These are phyloP conservation scores for Fusarium sp. DNA, from an alignment of 2,329 filamentous ascomycete species.

Conservation along the genomic window DNA sequence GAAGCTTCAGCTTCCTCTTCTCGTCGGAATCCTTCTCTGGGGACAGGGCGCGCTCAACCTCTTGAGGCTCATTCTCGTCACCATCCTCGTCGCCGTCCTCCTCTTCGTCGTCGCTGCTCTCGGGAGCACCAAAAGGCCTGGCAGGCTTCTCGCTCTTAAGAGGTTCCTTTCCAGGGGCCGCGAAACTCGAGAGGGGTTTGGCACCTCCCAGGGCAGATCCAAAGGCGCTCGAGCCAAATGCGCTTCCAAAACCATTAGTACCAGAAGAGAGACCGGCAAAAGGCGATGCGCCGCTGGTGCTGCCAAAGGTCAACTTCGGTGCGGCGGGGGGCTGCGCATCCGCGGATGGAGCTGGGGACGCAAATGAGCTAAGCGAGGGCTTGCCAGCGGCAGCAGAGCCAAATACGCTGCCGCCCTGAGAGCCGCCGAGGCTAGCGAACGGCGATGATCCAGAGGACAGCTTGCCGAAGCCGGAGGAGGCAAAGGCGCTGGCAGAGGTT, in stretches of 20 bases:
- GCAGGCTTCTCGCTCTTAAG: constrained; percentile 70
- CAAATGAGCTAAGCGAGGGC: constrained; percentile 49
- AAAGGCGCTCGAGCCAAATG: constrained; percentile 55
- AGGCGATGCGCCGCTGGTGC: constrained; percentile 56
- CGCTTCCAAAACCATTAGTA: constrained; percentile 62
- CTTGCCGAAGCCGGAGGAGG: constrained; percentile 75
- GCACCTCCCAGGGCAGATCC: constrained; percentile 53
- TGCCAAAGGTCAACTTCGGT: constrained; percentile 64
- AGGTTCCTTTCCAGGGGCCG: constrained; percentile 65
- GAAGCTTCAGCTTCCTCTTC: constrained; percentile 74
- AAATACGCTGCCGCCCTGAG: constrained; percentile 63
- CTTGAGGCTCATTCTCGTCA: constrained; percentile 58
- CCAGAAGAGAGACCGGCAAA: constrained; percentile 59
- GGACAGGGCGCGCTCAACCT: constrained; percentile 58
- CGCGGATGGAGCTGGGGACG: constrained; percentile 43
- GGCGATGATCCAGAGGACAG: constrained; percentile 73
- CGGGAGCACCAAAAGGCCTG: constrained; percentile 82
- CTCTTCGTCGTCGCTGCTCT: constrained; percentile 70
- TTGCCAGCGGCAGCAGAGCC: constrained; percentile 54
- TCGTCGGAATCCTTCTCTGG: constrained; percentile 70
- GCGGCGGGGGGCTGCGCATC: constrained; percentile 45
- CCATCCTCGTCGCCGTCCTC: constrained; percentile 53
- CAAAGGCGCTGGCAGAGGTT: constrained; percentile 73
- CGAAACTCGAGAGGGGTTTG: constrained; percentile 75
- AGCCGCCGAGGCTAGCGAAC: constrained; percentile 68